Percentiles rank a stretch among this genome's conserved stretches.
phyloP scores from a whole-genome alignment of 202 grass and related monocot genomes.

The Dendrocalamus latiflorus region DNA sequence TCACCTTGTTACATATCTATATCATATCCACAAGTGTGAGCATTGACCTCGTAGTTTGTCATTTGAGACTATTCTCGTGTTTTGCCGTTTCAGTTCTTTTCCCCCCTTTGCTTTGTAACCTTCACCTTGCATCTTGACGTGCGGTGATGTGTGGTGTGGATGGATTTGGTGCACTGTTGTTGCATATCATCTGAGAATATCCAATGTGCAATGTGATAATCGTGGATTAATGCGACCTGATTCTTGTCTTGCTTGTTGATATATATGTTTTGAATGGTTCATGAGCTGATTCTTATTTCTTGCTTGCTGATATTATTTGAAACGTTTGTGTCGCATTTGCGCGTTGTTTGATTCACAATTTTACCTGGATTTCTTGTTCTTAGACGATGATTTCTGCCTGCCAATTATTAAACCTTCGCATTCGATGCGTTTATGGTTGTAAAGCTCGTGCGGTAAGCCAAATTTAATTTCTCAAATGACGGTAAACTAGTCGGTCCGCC shows the following conservation, averaged over 20 bases:
- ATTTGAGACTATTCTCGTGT: constrained; percentile 33
- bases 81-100: constrained; percentile 5
- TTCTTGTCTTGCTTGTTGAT: not conserved
- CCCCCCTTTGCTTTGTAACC: constrained; percentile 2
- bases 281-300: not conserved
- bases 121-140: constrained; percentile 22
- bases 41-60: constrained; percentile 24
- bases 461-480: not conserved
- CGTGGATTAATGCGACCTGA: constrained; percentile 26
- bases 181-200: constrained; percentile 27
- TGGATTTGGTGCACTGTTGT: constrained; percentile 29
- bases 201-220: constrained; percentile 21
- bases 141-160: constrained; percentile 33
- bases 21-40: constrained; percentile 11
- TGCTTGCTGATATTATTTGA: not conserved
- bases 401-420: not conserved
- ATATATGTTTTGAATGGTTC: not conserved
- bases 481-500: not conserved
- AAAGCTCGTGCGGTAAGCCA: not conserved
- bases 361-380: not conserved
- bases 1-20: constrained; percentile 23
- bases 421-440: not conserved
- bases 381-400: not conserved
- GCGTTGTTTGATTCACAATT: not conserved
- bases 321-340: not conserved